Evolutionary conservation across 345 rosid species (phyloP), one percentile per base, ranked within the genome.

Genomic region (Murraya paniculata): DNA sequence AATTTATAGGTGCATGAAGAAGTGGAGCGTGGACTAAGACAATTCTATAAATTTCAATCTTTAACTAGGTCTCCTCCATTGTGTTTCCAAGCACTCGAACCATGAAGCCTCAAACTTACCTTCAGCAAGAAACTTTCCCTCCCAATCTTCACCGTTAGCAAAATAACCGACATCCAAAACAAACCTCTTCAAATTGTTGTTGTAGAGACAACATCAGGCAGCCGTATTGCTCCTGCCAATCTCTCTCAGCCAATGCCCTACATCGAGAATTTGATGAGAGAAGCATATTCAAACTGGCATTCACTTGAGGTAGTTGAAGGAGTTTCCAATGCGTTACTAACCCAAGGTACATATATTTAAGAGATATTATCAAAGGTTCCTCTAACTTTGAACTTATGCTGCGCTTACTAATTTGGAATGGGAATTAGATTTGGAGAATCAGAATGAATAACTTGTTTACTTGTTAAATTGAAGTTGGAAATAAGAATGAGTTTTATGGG

Each of bases 1-100:
- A n/a, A n/a, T n/a, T n/a, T n/a, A n/a, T 73, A 92, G 99, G 97
- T 93, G 73, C 86, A 67, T 2, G 93, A 95, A 87, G 99, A 95
- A 83, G 80, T 95, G 58, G 97, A 93, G 74, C 79, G 79, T 36
- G 83, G 85, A 69, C 84, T 95, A 67, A 82, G 16, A 38, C 83
- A 81, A 22, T 35, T 21, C 7, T 19, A 31, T 7, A 71, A 58
- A 33, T 25, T 85, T 7, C 86, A 83, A 72, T 64, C 85, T 33
- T 70, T 83, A 64, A 77, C 74, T 7, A 71, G 87, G 58, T 85
- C 92, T 21, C 87, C 92, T 5, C 85, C 93, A 2, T 25, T 88
- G 57, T 84, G 83, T 24, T 80, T 89, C 56, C 82, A 87, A 75
- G 86, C 85, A 16, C 86, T 79, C 1, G 82, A 86, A 61, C 81